These are phyloP conservation scores for Russula sp. DNA, from an alignment of 768 basidiomycete genomes.

Conservation along the genomic window DNA sequence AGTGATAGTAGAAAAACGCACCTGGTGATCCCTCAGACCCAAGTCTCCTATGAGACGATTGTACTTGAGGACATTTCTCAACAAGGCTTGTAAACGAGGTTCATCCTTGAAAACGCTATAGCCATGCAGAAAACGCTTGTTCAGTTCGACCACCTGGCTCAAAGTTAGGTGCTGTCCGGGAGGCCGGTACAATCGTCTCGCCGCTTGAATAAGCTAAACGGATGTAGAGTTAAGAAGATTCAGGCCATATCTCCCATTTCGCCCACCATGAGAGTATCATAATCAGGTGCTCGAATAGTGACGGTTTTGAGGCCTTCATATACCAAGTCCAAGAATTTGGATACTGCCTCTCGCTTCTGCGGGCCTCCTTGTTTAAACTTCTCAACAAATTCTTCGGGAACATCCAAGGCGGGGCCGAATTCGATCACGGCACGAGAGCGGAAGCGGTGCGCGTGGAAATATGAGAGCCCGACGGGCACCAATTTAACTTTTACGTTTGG, in stretches of 20 bases:
- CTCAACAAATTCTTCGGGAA: constrained; percentile 82
- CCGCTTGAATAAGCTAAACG: constrained; percentile 89
- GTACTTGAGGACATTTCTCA: constrained; percentile 76
- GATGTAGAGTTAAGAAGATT: not conserved
- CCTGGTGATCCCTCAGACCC: constrained; percentile 91
- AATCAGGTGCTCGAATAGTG: constrained; percentile 92
- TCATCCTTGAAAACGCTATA: constrained; percentile 90
- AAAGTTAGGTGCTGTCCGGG: constrained; percentile 90
- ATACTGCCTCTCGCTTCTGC: constrained; percentile 84
- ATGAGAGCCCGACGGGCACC: constrained; percentile 48
- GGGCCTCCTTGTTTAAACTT: constrained; percentile 88
- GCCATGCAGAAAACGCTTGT: constrained; percentile 85
- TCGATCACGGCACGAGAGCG: constrained; percentile 96
- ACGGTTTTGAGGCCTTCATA: constrained; percentile 94
- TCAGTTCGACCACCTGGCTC: constrained; percentile 91
- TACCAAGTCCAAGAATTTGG: constrained; percentile 81
- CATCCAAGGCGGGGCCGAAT: constrained; percentile 85
- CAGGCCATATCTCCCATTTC: not conserved
- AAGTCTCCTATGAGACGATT: constrained; percentile 82
- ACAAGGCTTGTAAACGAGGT: constrained; percentile 73
- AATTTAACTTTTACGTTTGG: constrained; percentile 83
- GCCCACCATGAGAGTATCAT: constrained; percentile 92
- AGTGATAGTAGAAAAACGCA: constrained; percentile 25
- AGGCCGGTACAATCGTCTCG: constrained; percentile 83
- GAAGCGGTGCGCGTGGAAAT: constrained; percentile 52